Conservation (phyloP, 1,139 yeast genomes). For the Sugiyamaella grinbergsii region DNA sequence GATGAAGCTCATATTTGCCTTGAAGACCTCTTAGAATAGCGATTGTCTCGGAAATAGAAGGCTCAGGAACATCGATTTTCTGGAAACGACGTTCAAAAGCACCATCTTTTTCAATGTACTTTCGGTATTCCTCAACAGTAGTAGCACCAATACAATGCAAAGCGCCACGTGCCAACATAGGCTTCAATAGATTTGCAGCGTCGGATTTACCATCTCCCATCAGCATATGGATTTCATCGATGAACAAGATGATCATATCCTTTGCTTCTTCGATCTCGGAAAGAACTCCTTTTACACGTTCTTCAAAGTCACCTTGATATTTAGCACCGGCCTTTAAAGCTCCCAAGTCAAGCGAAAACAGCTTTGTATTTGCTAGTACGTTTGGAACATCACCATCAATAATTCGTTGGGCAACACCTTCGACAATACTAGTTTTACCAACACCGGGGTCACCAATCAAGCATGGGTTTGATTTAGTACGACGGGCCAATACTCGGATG, state of each 20-base stretch:
- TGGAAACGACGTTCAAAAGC: constrained; percentile 99
- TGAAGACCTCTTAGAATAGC: constrained; percentile 96
- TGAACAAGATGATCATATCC: constrained; percentile 82
- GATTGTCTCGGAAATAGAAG: constrained; percentile 88
- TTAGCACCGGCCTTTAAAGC: constrained; percentile 98
- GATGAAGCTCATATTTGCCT: constrained; percentile 95
- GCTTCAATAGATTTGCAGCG: constrained; percentile 95
- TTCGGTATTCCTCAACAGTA: constrained; percentile 90
- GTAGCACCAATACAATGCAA: constrained; percentile 99
- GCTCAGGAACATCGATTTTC: constrained; percentile 92
- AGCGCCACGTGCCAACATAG: constrained; percentile 94
- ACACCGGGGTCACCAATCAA: constrained; percentile 99
- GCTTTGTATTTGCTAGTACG: constrained; percentile 73
- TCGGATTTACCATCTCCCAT: constrained; percentile 97
- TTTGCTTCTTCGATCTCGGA: constrained; percentile 89
- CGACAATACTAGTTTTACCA: constrained; percentile 97
- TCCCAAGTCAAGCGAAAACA: constrained; percentile 89
- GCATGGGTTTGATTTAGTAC: constrained; percentile 95
- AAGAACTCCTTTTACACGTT: constrained; percentile 92
- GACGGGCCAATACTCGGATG: constrained; percentile 88
- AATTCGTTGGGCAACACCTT: constrained; percentile 97
- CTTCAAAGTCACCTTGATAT: constrained; percentile 98
- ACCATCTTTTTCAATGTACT: constrained; percentile 92
- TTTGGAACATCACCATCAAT: constrained; percentile 94
- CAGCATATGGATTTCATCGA: constrained; percentile 97